phyloP scores from a whole-genome alignment of 176 grass and related monocot genomes.

The Oryza meyeriana region DNA sequence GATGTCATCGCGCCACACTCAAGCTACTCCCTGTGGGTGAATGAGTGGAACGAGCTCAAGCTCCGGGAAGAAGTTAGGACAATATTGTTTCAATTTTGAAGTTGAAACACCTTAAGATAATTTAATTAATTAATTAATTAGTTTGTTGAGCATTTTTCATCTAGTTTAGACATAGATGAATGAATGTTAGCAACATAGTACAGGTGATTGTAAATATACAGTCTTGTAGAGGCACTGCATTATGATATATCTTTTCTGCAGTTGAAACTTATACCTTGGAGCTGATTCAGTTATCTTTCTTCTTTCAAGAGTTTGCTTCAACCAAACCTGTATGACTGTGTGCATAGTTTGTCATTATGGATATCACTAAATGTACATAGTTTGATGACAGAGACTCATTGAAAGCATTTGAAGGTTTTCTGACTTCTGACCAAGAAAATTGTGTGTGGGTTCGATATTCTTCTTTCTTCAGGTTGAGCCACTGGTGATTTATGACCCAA shows the following conservation, averaged over 20 bases:
- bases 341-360: not conserved
- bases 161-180: slow-evolving; percentile 14
- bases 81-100: slow-evolving; percentile 29
- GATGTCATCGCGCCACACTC: slow-evolving; percentile 89
- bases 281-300: not conserved
- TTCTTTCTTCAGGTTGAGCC: not conserved
- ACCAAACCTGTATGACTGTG: not conserved
- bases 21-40: slow-evolving; percentile 71
- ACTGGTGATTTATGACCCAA: not conserved
- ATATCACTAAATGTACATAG: not conserved
- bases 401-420: not conserved
- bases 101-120: not conserved
- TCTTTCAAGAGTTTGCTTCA: not conserved
- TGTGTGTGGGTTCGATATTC: not conserved
- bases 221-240: slow-evolving; percentile 20
- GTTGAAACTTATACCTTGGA: not conserved
- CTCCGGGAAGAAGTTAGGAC: slow-evolving; percentile 40
- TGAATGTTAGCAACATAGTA: slow-evolving; percentile 9
- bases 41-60: slow-evolving; percentile 73
- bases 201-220: slow-evolving; percentile 40
- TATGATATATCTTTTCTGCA: slow-evolving; percentile 32
- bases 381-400: not conserved
- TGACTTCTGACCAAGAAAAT: not conserved
- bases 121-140: not conserved
- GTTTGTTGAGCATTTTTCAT: not conserved